Evolutionary conservation across 2,329 filamentous ascomycete species (phyloP), one percentile per base, ranked within the genome.

Genomic region (Aspergillus caelatus): DNA sequence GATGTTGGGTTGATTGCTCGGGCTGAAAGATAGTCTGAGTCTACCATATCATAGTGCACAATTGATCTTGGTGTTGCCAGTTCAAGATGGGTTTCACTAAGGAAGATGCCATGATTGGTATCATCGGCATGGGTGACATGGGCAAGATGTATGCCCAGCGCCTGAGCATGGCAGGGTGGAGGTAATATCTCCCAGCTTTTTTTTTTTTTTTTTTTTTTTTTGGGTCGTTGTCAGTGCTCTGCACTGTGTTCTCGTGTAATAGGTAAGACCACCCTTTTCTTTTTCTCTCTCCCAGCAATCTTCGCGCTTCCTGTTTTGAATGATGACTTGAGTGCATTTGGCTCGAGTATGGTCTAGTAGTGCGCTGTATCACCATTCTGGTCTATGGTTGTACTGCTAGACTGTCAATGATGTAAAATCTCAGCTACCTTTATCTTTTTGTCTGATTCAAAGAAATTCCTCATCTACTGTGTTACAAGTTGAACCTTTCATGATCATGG

Each of bases 301-400:
- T 57, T 64, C 62, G 52, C 60, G 46, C 16, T 34, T 39, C 39
- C 46, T 60, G 60, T 62, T 64, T 79, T 71, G 66, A 78, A 93
- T 96, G 94, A 98, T 98, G 94, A 98, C 94, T 93, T 94, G 94
- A 98, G 94, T 94, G 94, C 94, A 98, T 98, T 98, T 98, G 94
- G 94, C 94, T 98, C 93, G 94, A 98, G 94, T 86, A 96, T 93
- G 88, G 88, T 84, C 81, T 83, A 84, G 82, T 81, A 82, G 77
- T 80, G 61, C 80, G 80, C 83, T 83, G 84, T 84, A 81, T 82
- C 81, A 84, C 90, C 91, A 89, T 97, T 90, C 86, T 94, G 92
- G 90, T 84, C 80, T 82, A 81, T 82, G 73, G 71, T 75, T 41
- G 76, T 70, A 78, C 82, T 80, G 78, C 83, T 82, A 82, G 83